Evolutionary conservation across 176 grass and related monocot genomes (phyloP).

Genomic region (Typha latifolia): DNA sequence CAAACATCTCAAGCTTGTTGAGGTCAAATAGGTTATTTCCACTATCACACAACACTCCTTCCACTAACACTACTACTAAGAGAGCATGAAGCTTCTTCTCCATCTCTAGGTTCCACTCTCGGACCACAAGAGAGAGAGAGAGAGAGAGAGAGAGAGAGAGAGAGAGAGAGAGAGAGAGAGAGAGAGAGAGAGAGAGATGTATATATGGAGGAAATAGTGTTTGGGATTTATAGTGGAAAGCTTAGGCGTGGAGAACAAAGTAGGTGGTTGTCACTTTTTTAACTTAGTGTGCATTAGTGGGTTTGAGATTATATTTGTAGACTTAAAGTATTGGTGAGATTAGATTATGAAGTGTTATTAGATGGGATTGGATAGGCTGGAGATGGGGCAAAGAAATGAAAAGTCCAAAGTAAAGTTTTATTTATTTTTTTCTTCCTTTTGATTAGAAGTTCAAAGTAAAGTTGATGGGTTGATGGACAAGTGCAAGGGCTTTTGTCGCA

Average conservation of each 20-base stretch:
- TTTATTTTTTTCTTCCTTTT: too few species aligned
- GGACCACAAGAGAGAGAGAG: neutral
- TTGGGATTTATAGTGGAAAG: neutral
- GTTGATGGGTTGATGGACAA: too few species aligned
- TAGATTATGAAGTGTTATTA: too few species aligned
- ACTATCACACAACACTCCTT: neutral
- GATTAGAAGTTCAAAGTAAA: too few species aligned
- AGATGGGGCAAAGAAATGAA: too few species aligned
- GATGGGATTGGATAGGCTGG: too few species aligned
- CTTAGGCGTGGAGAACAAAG: neutral
- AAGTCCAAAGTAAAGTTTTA: too few species aligned
- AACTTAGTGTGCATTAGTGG: neutral
- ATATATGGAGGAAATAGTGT: too few species aligned
- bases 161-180: neutral
- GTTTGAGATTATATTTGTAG: neutral
- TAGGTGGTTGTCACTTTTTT: neutral
- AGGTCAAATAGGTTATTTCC: slow-evolving; percentile 18
- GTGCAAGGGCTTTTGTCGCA: too few species aligned
- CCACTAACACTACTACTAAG: neutral
- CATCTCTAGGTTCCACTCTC: neutral
- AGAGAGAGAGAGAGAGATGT: neutral
- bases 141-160: neutral
- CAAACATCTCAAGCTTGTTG: slow-evolving; percentile 64
- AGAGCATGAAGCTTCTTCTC: neutral
- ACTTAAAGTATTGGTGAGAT: too few species aligned